These are phyloP conservation scores for Globisporangium iwayamae DNA, from an alignment of 352 stramenopile genomes.

Conservation along the genomic window DNA sequence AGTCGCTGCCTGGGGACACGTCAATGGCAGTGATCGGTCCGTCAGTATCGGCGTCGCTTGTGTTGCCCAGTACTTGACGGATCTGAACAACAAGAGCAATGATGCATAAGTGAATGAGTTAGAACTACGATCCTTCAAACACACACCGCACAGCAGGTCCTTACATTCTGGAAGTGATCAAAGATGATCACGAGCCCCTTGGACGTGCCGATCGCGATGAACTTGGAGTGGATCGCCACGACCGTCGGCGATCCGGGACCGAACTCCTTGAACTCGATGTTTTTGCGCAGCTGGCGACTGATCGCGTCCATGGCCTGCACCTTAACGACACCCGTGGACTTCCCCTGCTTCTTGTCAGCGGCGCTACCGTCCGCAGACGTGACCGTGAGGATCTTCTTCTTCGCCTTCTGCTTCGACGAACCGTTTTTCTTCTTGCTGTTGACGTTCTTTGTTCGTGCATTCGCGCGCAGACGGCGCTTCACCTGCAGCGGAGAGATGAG, in stretches of 20 bases:
- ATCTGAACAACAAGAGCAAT: constrained; percentile 34
- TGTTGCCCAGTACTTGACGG: constrained; percentile 86
- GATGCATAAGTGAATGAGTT: background rate
- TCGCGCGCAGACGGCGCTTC: constrained; percentile 68
- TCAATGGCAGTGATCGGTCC: constrained; percentile 87
- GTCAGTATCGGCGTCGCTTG: constrained; percentile 66
- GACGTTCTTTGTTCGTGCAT: constrained; percentile 53
- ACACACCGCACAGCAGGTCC: constrained; percentile 8
- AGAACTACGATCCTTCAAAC: background rate
- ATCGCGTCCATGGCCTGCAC: constrained; percentile 89
- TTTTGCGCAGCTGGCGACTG: constrained; percentile 88
- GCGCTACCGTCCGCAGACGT: constrained; percentile 25
- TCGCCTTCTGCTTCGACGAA: constrained; percentile 34
- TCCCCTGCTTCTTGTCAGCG: constrained; percentile 29
- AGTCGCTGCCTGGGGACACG: constrained; percentile 85
- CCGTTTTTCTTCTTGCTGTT: constrained; percentile 33
- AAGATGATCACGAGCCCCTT: constrained; percentile 94
- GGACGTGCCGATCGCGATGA: constrained; percentile 96
- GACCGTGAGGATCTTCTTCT: constrained; percentile 36
- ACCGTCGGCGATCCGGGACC: constrained; percentile 89
- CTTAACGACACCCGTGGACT: constrained; percentile 80
- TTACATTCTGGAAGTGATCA: constrained; percentile 95
- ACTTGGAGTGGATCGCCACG: constrained; percentile 94
- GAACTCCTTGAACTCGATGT: constrained; percentile 90
- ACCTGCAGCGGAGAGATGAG: constrained; percentile 80